phyloP scores from a whole-genome alignment of 2,329 filamentous ascomycete genomes.

The Claviceps purpurea region DNA sequence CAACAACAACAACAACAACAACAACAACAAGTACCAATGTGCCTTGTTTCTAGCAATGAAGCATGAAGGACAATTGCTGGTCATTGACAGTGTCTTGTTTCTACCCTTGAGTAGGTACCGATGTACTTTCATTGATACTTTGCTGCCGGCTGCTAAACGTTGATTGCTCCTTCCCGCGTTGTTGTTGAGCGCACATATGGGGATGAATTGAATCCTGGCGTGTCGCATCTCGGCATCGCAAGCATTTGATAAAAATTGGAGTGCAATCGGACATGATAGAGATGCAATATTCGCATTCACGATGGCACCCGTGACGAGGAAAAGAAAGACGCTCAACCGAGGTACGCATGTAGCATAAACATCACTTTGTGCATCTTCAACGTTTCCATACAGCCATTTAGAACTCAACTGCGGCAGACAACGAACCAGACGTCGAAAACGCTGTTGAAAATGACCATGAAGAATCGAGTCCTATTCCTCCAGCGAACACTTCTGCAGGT shows the following conservation, averaged over 20 bases:
- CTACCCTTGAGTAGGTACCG: no score
- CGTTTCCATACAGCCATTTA: background rate
- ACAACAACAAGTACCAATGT: no score
- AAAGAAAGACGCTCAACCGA: constrained; percentile 12
- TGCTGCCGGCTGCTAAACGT: background rate
- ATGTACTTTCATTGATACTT: background rate
- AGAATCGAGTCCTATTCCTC: background rate
- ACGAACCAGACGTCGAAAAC: background rate
- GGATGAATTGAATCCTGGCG: background rate
- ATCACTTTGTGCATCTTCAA: background rate
- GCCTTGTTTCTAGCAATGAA: no score
- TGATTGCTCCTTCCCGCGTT: background rate
- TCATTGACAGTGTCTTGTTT: no score
- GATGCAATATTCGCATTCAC: background rate
- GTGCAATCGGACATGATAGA: background rate
- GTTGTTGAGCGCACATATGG: no score
- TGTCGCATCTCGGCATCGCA: background rate
- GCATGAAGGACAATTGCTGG: no score
- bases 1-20: no score
- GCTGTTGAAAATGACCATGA: background rate
- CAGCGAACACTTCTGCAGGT: background rate
- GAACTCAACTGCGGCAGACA: background rate
- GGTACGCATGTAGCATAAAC: constrained; percentile 8
- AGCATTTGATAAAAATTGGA: background rate
- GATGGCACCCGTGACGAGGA: constrained; percentile 17